Evolutionary conservation across 306 rosid genomes (phyloP).

Genomic region (Cicer yamashitae): DNA sequence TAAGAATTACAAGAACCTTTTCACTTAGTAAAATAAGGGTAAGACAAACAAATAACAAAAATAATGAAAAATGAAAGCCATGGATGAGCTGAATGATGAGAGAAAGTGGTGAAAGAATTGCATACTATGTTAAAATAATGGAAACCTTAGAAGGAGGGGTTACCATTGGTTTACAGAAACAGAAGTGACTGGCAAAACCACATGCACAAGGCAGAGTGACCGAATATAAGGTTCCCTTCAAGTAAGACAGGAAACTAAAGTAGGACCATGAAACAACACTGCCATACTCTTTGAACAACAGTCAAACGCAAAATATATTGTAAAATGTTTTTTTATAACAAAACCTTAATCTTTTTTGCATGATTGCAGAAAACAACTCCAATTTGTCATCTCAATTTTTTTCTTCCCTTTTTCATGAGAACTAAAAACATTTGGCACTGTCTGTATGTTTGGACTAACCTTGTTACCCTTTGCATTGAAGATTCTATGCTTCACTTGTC

Average conservation of each 20-base stretch:
- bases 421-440: constrained; percentile 42
- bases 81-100: not conserved
- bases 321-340: not conserved
- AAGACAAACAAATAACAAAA: not conserved
- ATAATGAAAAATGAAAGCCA: not conserved
- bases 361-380: constrained; percentile 35
- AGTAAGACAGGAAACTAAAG: constrained; percentile 35
- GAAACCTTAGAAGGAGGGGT: not conserved
- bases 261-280: constrained; percentile 42
- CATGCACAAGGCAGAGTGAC: constrained; percentile 39
- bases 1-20: no score
- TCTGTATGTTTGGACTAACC: constrained; percentile 42
- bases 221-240: constrained; percentile 31
- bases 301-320: constrained; percentile 33
- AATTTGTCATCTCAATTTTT: not conserved
- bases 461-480: constrained; percentile 37
- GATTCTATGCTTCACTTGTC: constrained; percentile 42
- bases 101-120: not conserved
- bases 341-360: not conserved
- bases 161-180: constrained; percentile 16
- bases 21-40: no score
- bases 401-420: constrained; percentile 37
- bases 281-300: constrained; percentile 12
- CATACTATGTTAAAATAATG: not conserved
- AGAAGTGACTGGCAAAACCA: constrained; percentile 32